phyloP scores from a whole-genome alignment of 371 early-diverging fungal genomes.

The Actinomucor elegans region DNA sequence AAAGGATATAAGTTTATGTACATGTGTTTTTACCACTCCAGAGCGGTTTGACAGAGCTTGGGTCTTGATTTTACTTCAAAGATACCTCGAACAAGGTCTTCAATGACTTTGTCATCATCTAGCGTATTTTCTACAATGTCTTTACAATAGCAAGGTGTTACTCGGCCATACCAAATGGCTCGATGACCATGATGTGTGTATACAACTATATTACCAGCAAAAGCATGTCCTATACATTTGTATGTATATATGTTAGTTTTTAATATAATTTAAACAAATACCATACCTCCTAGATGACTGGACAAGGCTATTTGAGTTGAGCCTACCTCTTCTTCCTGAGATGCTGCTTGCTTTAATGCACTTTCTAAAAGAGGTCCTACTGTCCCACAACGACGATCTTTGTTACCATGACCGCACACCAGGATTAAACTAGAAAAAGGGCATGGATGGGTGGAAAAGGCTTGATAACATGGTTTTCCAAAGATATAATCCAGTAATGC shows the following conservation, averaged over 20 bases:
- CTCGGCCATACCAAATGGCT: conserved; percentile 47
- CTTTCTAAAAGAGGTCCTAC: conserved; percentile 35
- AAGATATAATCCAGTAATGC: conserved; percentile 34
- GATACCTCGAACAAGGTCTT: conserved; percentile 32
- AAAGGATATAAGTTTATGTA: too few relatives aligned
- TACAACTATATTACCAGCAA: conserved; percentile 42
- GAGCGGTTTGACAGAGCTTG: conserved; percentile 5
- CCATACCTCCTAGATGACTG: conserved; percentile 41
- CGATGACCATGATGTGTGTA: conserved; percentile 38
- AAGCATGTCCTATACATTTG: conserved; percentile 30
- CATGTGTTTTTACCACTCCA: conserved; percentile 33
- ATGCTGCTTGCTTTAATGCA: conserved; percentile 22
- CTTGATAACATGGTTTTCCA: conserved; percentile 22
- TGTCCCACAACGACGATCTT: conserved; percentile 42
- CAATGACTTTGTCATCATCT: conserved; percentile 30
- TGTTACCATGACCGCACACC: conserved; percentile 39
- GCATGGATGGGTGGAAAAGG: conserved; percentile 27
- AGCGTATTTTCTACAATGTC: conserved; percentile 35
- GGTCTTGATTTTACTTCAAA: conserved; percentile 30
- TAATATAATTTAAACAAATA: neutral
- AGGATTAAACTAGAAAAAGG: conserved; percentile 25
- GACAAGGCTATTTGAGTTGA: conserved; percentile 24
- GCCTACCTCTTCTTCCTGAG: conserved; percentile 1
- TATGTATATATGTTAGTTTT: neutral
- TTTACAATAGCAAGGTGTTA: conserved; percentile 38